Percentiles rank a stretch among this genome's conserved stretches.
These are phyloP conservation scores for Cladophialophora carrionii DNA, from an alignment of 2,329 filamentous ascomycete species.

Conservation along the genomic window DNA sequence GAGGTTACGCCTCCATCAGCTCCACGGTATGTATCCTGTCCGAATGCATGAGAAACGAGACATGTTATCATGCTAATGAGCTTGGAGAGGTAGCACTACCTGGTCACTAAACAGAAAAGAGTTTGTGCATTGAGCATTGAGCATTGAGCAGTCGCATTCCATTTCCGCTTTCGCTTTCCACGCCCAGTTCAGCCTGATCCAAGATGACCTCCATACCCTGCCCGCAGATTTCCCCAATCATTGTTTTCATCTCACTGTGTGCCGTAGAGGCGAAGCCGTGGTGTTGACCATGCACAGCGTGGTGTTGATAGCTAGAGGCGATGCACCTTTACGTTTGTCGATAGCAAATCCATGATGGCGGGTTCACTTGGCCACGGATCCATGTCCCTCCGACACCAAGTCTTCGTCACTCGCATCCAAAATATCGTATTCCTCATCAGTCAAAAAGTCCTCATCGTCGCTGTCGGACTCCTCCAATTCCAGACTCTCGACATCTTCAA, in stretches of 20 bases:
- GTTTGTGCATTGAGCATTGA: conserved; percentile 6
- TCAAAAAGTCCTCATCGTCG: conserved; percentile 76
- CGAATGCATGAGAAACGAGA: background rate
- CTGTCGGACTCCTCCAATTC: conserved; percentile 53
- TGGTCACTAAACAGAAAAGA: conserved; percentile 12
- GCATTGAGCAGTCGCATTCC: conserved; percentile 6
- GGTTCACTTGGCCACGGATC: conserved; percentile 30
- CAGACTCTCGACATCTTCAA: conserved; percentile 63
- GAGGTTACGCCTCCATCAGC: too few species aligned
- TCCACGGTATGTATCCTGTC: background rate
- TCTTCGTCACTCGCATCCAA: conserved; percentile 94
- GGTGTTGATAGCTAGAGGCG: conserved; percentile 1
- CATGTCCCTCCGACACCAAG: conserved; percentile 58
- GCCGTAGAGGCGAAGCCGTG: background rate
- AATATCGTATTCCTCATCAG: conserved; percentile 97
- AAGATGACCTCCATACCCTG: conserved; percentile 20
- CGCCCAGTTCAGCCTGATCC: conserved; percentile 23
- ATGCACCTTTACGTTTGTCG: background rate
- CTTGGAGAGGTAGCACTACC: conserved; percentile 8
- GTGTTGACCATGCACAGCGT: conserved; percentile 1
- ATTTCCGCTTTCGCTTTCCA: conserved; percentile 8
- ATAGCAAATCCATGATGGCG: background rate
- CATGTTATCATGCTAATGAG: conserved; percentile 1
- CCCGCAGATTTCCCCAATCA: conserved; percentile 12
- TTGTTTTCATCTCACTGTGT: conserved; percentile 15